Conservation (phyloP, 306 rosid species). For the Glycine tomentella region DNA sequence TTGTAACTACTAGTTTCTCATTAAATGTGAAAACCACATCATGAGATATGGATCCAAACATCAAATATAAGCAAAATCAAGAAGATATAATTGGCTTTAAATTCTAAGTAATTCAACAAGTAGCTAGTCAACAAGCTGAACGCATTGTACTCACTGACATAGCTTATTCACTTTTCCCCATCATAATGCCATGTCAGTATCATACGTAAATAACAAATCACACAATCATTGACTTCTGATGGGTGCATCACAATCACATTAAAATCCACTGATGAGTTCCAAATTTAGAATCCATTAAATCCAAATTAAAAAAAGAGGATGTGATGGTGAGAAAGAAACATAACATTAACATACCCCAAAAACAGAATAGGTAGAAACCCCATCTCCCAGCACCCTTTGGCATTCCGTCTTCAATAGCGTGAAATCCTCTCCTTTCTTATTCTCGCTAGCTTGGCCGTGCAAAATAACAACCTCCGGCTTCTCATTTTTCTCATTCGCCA, state of each 20-base stretch:
- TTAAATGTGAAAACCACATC: neutral
- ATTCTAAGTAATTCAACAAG: constrained; percentile 1
- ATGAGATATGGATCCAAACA: neutral
- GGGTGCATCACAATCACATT: constrained; percentile 28
- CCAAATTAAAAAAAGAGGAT: too few relatives aligned
- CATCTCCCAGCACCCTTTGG: constrained; percentile 92
- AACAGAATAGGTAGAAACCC: constrained; percentile 89
- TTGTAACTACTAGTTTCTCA: neutral
- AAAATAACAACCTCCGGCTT: constrained; percentile 68
- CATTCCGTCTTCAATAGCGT: constrained; percentile 82
- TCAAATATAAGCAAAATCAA: constrained; percentile 16
- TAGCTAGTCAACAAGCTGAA: constrained; percentile 16
- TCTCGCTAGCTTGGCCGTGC: constrained; percentile 82
- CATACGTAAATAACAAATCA: constrained; percentile 18
- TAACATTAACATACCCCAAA: constrained; percentile 65
- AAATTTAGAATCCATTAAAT: too few relatives aligned
- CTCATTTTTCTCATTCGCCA: constrained; percentile 86
- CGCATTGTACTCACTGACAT: constrained; percentile 3
- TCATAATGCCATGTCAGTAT: constrained; percentile 39
- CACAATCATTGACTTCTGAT: constrained; percentile 32
- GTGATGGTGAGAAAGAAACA: too few relatives aligned
- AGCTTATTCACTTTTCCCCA: constrained; percentile 2
- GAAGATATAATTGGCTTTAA: neutral
- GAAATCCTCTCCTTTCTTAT: constrained; percentile 97
- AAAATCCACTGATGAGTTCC: neutral